These are phyloP conservation scores for Nakaseomyces kungkrabaensis DNA, from an alignment of 1,139 yeast genomes.

Conservation along the genomic window DNA sequence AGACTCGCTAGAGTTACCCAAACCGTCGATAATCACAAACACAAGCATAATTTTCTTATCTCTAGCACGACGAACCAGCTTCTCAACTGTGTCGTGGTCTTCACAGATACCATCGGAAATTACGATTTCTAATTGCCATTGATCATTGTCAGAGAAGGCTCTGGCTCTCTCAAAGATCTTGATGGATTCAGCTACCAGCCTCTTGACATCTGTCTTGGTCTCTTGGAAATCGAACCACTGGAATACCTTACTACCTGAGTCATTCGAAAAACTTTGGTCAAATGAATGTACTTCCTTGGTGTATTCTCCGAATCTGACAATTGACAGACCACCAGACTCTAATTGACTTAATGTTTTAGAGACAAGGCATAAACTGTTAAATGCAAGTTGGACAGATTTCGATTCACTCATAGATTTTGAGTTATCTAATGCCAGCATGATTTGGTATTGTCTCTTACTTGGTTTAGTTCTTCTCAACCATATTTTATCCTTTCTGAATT, in stretches of 20 bases:
- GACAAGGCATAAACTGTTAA: constrained; percentile 88
- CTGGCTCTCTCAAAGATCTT: constrained; percentile 61
- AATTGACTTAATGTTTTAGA: constrained; percentile 88
- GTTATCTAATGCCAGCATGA: constrained; percentile 95
- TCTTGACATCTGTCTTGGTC: constrained; percentile 71
- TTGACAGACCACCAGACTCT: constrained; percentile 87
- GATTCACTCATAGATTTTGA: constrained; percentile 97
- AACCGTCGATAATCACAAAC: constrained; percentile 87
- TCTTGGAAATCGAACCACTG: constrained; percentile 90
- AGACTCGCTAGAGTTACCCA: constrained; percentile 63
- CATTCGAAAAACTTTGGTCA: constrained; percentile 72
- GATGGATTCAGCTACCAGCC: constrained; percentile 62
- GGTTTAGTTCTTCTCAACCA: constrained; percentile 98
- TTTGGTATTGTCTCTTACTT: constrained; percentile 91
- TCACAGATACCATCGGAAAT: constrained; percentile 96
- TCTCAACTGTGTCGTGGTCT: constrained; percentile 72
- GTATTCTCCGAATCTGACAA: constrained; percentile 83
- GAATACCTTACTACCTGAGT: constrained; percentile 74
- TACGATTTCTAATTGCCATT: constrained; percentile 91
- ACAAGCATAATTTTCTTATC: constrained; percentile 92
- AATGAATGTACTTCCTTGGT: constrained; percentile 84
- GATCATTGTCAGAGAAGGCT: constrained; percentile 45
- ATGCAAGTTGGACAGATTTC: constrained; percentile 79
- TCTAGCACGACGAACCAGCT: constrained; percentile 82
- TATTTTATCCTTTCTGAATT: constrained; percentile 93